phyloP scores from a whole-genome alignment of 306 rosid genomes.

The Cicer bijugum region DNA sequence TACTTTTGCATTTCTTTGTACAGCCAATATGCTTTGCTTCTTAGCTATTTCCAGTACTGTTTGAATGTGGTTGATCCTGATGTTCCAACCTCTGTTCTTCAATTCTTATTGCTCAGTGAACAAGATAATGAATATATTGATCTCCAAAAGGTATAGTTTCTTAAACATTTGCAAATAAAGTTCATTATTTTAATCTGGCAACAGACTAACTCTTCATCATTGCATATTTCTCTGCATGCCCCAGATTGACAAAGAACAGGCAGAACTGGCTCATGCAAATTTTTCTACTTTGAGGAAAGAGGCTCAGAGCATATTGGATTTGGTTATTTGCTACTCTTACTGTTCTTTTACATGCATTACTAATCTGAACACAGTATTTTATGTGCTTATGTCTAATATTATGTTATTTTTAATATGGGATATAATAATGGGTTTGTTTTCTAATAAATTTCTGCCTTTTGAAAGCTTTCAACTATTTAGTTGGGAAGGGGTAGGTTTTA shows the following conservation, averaged over 20 bases:
- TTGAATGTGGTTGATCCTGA: conserved; percentile 87
- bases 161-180: conserved; percentile 9
- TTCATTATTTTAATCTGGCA: conserved; percentile 6
- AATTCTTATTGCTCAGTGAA: conserved; percentile 73
- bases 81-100: conserved; percentile 87
- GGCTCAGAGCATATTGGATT: conserved; percentile 79
- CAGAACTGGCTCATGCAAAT: conserved; percentile 84
- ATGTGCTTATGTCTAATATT: neutral
- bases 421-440: conserved; percentile 1
- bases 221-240: neutral
- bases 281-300: conserved; percentile 87
- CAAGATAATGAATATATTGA: conserved; percentile 86
- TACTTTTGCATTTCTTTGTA: conserved; percentile 49
- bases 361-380: neutral
- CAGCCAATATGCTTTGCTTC: conserved; percentile 94
- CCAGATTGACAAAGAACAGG: conserved; percentile 92
- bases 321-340: conserved; percentile 59
- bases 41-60: conserved; percentile 97
- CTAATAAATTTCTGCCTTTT: neutral
- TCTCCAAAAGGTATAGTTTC: conserved; percentile 76
- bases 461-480: neutral
- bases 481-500: conserved; percentile 1
- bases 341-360: neutral
- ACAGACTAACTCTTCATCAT: conserved; percentile 13
- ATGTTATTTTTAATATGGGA: conserved; percentile 2